Base-by-base conservation (phyloP, 768 basidiomycete genomes). In the Trichaptum fuscoviolaceum region DNA sequence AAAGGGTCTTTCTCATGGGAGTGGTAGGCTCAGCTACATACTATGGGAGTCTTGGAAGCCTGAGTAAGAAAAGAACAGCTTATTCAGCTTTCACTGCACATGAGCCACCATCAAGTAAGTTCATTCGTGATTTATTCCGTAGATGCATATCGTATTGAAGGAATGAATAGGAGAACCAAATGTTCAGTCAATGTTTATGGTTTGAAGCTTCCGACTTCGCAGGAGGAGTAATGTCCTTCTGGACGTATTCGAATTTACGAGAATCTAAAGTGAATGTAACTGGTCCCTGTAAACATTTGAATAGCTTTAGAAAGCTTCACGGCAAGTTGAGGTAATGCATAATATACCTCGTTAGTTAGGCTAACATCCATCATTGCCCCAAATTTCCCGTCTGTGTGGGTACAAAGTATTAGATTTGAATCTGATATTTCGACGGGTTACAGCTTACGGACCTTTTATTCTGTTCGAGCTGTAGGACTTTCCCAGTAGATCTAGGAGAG, bases 321-420 rank as follows among this genome's bases (percentile, higher is more conserved):
- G 64, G 62, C 57, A 20, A 35, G 7, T 6, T 57, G 34, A 62
- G 66, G 62, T 25, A 57, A 63, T 30, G 60, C 20, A 62, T 36
- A 57, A 71, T 81, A 57, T 75, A 92, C 94, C 80, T 98, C 95
- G 74, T 98, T 98, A 24, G 84, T 89, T 65, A 96, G 77, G 68
- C 81, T 85, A 64, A 98, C 93, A 66, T 88, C 85, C 95, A 98
- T 98, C 95, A 96, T 96, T 5, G 95, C 95, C 35, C 95, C 95
- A 73, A 98, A 97, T 70, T 81, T 83, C n/a, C 95, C 95, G 75
- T 98, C 95, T 96, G 68, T 64, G 64, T 42, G 26, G 30, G 12
- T 26, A 15, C 10, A 7, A 59, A 67, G 64, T 35, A 65, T 34
- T 42, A 61, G 63, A 68, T 63, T 64, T 58, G 62, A 62, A 61